These are phyloP conservation scores for Helminthosporium solani DNA, from an alignment of 2,329 filamentous ascomycete genomes.

Conservation along the genomic window DNA sequence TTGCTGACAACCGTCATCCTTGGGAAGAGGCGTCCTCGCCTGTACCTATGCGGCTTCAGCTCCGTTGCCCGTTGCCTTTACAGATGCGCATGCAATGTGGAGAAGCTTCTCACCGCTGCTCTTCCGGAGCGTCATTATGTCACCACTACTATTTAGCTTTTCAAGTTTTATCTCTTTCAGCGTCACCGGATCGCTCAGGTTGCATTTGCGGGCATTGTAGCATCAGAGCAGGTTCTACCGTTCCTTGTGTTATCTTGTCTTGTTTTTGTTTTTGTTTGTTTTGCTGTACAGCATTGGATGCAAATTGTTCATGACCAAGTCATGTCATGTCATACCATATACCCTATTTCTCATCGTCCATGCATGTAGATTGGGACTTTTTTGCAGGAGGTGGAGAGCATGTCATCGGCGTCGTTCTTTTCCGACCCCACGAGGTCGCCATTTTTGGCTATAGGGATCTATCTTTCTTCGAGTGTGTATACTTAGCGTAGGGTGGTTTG, in stretches of 20 bases:
- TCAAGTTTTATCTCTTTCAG: neutral
- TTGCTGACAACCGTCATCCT: neutral
- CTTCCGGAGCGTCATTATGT: neutral
- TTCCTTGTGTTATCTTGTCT: conserved; percentile 3
- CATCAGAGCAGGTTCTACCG: neutral
- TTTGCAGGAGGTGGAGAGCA: neutral
- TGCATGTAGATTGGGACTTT: neutral
- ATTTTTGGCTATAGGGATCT: neutral
- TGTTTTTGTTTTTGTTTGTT: neutral
- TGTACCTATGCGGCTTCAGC: neutral
- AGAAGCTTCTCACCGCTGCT: neutral
- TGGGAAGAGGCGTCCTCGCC: neutral
- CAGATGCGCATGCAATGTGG: neutral
- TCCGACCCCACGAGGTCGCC: neutral
- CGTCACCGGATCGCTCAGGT: neutral
- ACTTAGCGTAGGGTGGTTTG: neutral
- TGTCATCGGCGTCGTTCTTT: neutral
- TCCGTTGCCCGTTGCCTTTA: neutral
- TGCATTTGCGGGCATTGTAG: neutral
- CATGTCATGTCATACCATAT: conserved; percentile 7
- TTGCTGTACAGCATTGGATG: conserved; percentile 7
- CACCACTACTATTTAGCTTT: neutral
- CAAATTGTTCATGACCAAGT: conserved; percentile 11
- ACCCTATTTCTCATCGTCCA: conserved; percentile 4
- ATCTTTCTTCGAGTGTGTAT: neutral